Base-by-base conservation (phyloP, 805 yeast genomes). In the Ogataea pignaliae region DNA sequence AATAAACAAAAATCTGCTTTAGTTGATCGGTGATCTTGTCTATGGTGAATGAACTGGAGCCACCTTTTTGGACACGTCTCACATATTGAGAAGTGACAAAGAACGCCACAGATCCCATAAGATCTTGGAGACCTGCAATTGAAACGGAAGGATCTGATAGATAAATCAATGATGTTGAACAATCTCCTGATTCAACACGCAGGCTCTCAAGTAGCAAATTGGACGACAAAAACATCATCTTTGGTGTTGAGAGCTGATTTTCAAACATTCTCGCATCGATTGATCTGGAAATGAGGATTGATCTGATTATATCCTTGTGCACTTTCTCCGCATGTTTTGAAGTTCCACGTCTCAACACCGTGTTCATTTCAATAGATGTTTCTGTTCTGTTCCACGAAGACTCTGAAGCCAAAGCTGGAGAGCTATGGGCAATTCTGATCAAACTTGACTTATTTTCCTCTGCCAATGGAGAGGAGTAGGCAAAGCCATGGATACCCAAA, bases 351-450 rank as follows among this genome's bases (percentile, higher is more conserved):
- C 95, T 78, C 42, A 93, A 72, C 28, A 93, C 88, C 1, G 96
- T 84, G 59, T 93, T 93, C 70, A 93, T 75, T 56, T 93, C 97
- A 49, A 93, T 73, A 2, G 96, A 88, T 15, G 95, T 88, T 60
- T 93, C 99, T 11, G 91, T 83, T 57, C 89, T 81, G 58, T 84
- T 81, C 65, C 89, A 79, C 3, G 90, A 81, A 14, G 74, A 69
- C 54, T 86, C 95, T 2, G 93, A 82, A 0, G 95, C 95, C 41
- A 89, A 71, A 2, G 96, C 88, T 2, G 97, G 96, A 5, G 97
- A 76, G 57, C 77, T 85, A 60, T 84, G 78, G 1, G 99, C 98
- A 52, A 93, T 85, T 42, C 81, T 69, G 53, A 75, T 71, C 35
- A 91, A 70, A 26, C 78, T 77, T 0, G 53, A 53, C 36, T 64